Evolutionary conservation across 1,284 basidiomycete genomes (phyloP).

Genomic region (Lentinula novae-zelandiae): DNA sequence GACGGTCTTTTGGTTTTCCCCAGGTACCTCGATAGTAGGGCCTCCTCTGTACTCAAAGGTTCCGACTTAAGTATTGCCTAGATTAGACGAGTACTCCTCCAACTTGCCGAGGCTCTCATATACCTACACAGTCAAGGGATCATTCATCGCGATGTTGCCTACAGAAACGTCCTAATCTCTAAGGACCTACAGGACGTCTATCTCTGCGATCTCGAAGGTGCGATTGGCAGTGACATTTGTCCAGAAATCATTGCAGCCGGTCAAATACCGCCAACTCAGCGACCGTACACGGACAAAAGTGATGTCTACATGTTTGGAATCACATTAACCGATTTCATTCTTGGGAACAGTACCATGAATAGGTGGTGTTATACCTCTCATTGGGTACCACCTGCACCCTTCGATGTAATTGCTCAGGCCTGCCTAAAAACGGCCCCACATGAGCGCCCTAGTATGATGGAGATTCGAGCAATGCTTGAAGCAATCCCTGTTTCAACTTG

Average conservation of each 20-base stretch:
- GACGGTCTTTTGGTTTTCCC: not conserved
- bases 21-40: not conserved
- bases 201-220: no score
- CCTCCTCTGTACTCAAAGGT: not conserved
- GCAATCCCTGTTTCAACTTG: not conserved
- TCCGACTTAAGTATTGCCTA: not conserved
- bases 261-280: not conserved
- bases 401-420: constrained; percentile 5
- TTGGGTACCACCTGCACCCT: constrained; percentile 11
- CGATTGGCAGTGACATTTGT: no score
- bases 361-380: constrained; percentile 6
- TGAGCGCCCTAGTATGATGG: constrained; percentile 9
- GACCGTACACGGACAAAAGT: constrained; percentile 11
- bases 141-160: no score
- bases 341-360: not conserved
- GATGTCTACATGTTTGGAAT: constrained; percentile 14
- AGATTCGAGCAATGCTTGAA: constrained; percentile 10
- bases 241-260: no score
- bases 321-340: constrained; percentile 12
- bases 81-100: not conserved
- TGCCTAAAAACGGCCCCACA: constrained; percentile 2
- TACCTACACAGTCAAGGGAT: no score
- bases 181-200: no score
- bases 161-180: no score
- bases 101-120: not conserved